phyloP scores from a whole-genome alignment of 768 basidiomycete genomes.

The Glaciozyma antarctica region DNA sequence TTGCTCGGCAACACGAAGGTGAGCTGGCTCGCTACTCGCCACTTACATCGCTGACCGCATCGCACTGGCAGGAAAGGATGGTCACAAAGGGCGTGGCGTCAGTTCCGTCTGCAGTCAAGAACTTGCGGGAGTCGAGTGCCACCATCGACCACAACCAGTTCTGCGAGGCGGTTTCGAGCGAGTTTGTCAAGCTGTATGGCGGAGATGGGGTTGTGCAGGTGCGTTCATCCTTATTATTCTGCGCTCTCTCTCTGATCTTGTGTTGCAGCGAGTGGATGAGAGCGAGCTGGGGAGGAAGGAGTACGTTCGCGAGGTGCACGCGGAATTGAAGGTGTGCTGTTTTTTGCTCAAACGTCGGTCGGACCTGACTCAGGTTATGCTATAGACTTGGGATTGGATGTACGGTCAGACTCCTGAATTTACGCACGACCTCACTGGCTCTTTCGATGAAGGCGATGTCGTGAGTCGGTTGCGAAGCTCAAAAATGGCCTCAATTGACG shows the following conservation, averaged over 20 bases:
- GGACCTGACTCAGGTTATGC: too few relatives aligned
- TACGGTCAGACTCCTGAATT: conserved; percentile 94
- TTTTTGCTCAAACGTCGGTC: neutral
- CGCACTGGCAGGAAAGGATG: conserved; percentile 55
- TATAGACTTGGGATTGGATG: conserved; percentile 82
- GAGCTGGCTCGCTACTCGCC: conserved; percentile 17
- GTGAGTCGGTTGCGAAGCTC: neutral
- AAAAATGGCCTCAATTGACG: neutral
- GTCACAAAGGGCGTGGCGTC: conserved; percentile 77
- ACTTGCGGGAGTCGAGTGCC: conserved; percentile 52
- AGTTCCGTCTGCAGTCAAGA: conserved; percentile 84
- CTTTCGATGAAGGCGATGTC: neutral
- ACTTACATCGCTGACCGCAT: neutral
- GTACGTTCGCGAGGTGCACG: conserved; percentile 60
- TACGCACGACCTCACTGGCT: conserved; percentile 44
- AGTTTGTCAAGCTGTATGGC: conserved; percentile 57
- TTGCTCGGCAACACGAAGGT: conserved; percentile 62
- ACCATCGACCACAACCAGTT: conserved; percentile 60
- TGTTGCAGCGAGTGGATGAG: conserved; percentile 45
- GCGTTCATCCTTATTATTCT: neutral
- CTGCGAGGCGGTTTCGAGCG: conserved; percentile 54
- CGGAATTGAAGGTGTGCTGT: conserved; percentile 57
- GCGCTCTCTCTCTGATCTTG: conserved; percentile 5
- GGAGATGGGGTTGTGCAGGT: conserved; percentile 16
- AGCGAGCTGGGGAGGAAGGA: conserved; percentile 45